These are phyloP conservation scores for Colletotrichum acutatum DNA, from an alignment of 2,329 filamentous ascomycete species.

Conservation along the genomic window DNA sequence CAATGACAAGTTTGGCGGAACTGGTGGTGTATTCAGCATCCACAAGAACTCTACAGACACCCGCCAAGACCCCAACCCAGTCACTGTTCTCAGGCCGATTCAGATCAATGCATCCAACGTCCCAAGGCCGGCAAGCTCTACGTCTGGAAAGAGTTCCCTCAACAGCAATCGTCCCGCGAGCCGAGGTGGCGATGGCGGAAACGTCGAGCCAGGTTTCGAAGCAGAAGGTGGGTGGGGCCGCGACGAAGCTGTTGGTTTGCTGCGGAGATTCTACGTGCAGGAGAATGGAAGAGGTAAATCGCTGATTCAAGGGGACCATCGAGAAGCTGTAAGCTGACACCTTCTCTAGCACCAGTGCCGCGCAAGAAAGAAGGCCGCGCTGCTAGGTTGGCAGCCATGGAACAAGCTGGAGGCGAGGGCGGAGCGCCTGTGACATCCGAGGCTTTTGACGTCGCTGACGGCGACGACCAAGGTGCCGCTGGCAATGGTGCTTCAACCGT, in stretches of 20 bases:
- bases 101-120: constrained; percentile 13
- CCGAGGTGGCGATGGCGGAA: constrained; percentile 66
- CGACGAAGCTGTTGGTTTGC: constrained; percentile 91
- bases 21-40: constrained; percentile 90
- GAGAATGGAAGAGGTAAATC: constrained; percentile 88
- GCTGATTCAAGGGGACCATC: constrained; percentile 18
- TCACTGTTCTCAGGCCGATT: constrained; percentile 2
- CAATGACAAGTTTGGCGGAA: constrained; percentile 97
- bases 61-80: not conserved
- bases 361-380: constrained; percentile 66
- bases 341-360: constrained; percentile 57
- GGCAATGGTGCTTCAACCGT: not conserved
- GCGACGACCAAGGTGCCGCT: not conserved
- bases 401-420: constrained; percentile 26
- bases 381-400: constrained; percentile 62
- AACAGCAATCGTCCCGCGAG: constrained; percentile 26
- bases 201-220: constrained; percentile 81
- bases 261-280: constrained; percentile 96
- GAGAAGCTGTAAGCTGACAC: constrained; percentile 32
- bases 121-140: constrained; percentile 9
- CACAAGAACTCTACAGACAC: constrained; percentile 67
- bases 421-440: not conserved
- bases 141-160: constrained; percentile 9
- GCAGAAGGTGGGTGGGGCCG: constrained; percentile 89
- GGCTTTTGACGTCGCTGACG: not conserved